Base-by-base conservation (phyloP, 176 grass and related monocot species). In the Alopecurus myosuroides region DNA sequence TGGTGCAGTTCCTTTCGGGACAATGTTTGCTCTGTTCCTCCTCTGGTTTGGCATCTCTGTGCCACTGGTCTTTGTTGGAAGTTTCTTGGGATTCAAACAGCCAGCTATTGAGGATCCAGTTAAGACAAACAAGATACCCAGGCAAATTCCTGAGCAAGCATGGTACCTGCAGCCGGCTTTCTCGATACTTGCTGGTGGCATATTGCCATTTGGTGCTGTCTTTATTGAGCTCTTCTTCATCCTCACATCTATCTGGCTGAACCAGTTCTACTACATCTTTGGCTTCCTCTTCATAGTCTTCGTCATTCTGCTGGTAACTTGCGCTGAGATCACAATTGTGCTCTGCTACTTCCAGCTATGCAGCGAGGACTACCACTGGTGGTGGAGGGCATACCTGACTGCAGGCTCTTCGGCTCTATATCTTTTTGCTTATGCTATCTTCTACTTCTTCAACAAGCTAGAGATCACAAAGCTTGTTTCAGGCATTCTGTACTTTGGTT, bases 161-260 rank as follows among this genome's bases (percentile, higher is more conserved):
- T 94, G 93, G 93, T 92, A 94, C 44, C 77, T 92, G 61, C 85
- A 94, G 61, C 93, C 93, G 66, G 87, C 82, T 77, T 94, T 94
- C 81, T 87, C 89, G 7, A 86, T 92, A 85, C 74, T 94, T 57
- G 88, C 88, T 36, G 93, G 93, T 72, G 89, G 93, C 34, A 88
- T 90, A 77, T 75, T 94, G 70, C 93, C 93, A 77, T 94, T 94
- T 88, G 87, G 89, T 25, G 87, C 89, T 51, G 89, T 94, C 30
- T 94, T 94, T 74, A 92, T 94, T 64, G 89, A 94, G 93, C 93
- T 94, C 60, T 94, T 94, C 85, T 94, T 94, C 58, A 94, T 94
- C 70, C 82, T 94, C 82, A 94, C 89, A 50, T 92, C 93, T 7
- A 92, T 94, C 70, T 94, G 87, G 93, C 85, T 94, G 65, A 90